A percentile compares a stretch with the other conserved stretches of the same genome.
phyloP scores from a whole-genome alignment of 2,329 filamentous ascomycete species.

The Penicillium corylophilum region DNA sequence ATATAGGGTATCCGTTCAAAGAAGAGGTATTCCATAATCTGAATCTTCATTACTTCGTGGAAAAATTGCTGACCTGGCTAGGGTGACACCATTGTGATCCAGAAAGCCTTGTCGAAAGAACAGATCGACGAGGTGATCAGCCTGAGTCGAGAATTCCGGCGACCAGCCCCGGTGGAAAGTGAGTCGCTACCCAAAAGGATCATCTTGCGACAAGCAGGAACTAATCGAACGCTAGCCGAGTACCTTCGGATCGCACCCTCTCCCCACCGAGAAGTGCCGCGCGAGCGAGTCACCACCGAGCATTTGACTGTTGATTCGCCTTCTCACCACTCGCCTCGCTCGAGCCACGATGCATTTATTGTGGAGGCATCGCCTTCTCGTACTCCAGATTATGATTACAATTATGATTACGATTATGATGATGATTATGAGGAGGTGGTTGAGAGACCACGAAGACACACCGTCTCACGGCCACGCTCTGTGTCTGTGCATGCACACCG shows the following conservation, averaged over 20 bases:
- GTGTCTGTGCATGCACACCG: conserved; percentile 35
- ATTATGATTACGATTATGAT: conserved; percentile 27
- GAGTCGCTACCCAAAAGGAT: conserved; percentile 17
- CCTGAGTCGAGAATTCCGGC: conserved; percentile 65
- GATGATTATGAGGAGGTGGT: conserved; percentile 29
- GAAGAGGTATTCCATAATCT: conserved; percentile 69
- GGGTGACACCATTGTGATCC: conserved; percentile 78
- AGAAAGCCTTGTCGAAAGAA: conserved; percentile 80
- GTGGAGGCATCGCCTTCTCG: conserved; percentile 34
- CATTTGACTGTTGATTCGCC: conserved; percentile 22
- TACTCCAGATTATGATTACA: conserved; percentile 26
- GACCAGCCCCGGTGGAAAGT: conserved; percentile 31
- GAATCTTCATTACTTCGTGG: too few relatives aligned
- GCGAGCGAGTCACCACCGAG: conserved; percentile 29
- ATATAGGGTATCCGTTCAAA: conserved; percentile 80
- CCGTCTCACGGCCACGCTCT: conserved; percentile 35
- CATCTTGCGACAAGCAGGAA: not conserved
- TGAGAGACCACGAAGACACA: conserved; percentile 26
- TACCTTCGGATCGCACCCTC: conserved; percentile 23
- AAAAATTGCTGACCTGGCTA: conserved; percentile 33
- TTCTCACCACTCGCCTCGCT: conserved; percentile 22
- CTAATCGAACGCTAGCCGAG: conserved; percentile 20
- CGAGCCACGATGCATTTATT: conserved; percentile 31
- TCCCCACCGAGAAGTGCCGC: conserved; percentile 23
- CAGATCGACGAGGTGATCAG: conserved; percentile 89